Base-by-base conservation (phyloP, 169 alveolate species). In the Plasmodium fragile region DNA sequence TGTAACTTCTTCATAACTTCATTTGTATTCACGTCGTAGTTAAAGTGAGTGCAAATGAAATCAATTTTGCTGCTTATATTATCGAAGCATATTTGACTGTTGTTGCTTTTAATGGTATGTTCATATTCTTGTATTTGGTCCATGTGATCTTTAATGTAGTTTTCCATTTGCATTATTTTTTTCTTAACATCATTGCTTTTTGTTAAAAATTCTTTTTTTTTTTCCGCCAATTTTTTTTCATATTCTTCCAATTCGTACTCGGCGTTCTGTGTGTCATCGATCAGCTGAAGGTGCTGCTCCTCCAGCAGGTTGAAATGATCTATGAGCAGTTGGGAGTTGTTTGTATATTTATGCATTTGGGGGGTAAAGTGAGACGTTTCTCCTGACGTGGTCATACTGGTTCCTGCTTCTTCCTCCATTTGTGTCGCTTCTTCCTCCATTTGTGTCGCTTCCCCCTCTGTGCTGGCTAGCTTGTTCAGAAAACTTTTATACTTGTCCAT, bases 1-100 rank as follows among this genome's bases (percentile, higher is more conserved):
- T 89, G 94, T 34, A 89, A 16, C 36, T 89, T 89, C 65, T 89
- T 89, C 94, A 89, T 89, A 25, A 89, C 81, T 5, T 89, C 94
- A 49, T 89, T 65, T 11, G 94, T 78, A 43, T 89, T 89, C 6
- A 89, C 39, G 34, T 89, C 94, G 39, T 89, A 89, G 70, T 41
- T 59, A 78, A 89, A 79, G 22, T 89, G 94, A 8, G 82, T 55
- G 39, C 94, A 89, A 2, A 89, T 78, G 81, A 39, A 89, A 34
- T 89, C 94, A 39, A 89, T 89, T 77, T 89, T 89, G 34, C 81
- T 78, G 34, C 81, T 89, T 28, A 89, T 89, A n/a, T 89, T 89
- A 0, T 13, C 39, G 72, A 89, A 89, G 18, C 78, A 65, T 89
- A 89, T 89, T n/a, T 89, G 72, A 36, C 81, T 59, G 49, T 78